These are phyloP conservation scores for Lepidium sativum DNA, from an alignment of 345 rosid genomes.

Conservation along the genomic window DNA sequence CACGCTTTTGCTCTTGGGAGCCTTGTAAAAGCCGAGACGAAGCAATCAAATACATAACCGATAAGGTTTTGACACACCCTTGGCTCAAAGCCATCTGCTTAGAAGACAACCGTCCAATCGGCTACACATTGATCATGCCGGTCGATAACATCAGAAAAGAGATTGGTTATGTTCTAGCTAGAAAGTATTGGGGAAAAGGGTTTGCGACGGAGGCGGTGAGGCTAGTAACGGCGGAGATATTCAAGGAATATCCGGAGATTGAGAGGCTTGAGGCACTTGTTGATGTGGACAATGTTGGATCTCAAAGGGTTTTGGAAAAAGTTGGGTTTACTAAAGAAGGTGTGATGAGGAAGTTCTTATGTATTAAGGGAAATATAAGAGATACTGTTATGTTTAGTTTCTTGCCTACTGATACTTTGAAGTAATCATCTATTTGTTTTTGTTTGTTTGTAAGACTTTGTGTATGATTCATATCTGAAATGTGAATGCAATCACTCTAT, in stretches of 20 bases:
- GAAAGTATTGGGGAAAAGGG: conserved; percentile 49
- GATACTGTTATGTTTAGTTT: conserved; percentile 50
- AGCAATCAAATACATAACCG: conserved; percentile 33
- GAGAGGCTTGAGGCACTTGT: conserved; percentile 59
- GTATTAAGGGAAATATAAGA: conserved; percentile 41
- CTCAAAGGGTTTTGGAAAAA: conserved; percentile 53
- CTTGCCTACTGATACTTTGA: conserved; percentile 40
- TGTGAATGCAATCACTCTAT: not conserved
- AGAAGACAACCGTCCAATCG: conserved; percentile 33
- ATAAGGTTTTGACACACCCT: conserved; percentile 38
- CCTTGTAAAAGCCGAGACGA: conserved; percentile 41
- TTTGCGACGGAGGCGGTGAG: conserved; percentile 45
- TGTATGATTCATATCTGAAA: not conserved
- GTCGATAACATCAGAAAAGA: conserved; percentile 45
- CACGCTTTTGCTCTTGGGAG: conserved; percentile 45
- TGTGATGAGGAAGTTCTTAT: conserved; percentile 39
- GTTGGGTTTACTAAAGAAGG: conserved; percentile 60
- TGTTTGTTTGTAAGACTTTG: not conserved
- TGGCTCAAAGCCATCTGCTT: conserved; percentile 57
- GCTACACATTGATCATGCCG: conserved; percentile 39
- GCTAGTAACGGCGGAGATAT: conserved; percentile 31
- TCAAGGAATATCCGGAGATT: conserved; percentile 37
- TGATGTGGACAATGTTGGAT: conserved; percentile 43
- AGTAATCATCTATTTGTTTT: not conserved
- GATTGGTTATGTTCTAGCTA: conserved; percentile 44